These are phyloP conservation scores for Daldinia caldariorum DNA, from an alignment of 495 filamentous ascomycete genomes.

Conservation along the genomic window DNA sequence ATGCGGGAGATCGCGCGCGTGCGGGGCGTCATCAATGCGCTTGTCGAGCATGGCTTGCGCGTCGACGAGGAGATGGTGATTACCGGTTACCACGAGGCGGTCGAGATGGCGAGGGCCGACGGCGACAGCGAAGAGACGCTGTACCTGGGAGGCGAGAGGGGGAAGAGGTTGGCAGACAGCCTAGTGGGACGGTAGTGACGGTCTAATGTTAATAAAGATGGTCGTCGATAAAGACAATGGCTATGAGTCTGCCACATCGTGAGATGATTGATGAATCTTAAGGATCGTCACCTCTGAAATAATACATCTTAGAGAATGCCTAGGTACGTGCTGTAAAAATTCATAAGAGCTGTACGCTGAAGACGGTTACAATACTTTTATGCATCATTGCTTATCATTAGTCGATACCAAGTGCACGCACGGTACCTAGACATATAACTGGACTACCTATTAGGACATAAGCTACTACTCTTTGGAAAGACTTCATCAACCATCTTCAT, in stretches of 20 bases:
- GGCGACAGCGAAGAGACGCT: constrained; percentile 60
- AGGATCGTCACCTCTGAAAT: no score
- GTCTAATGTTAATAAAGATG: not conserved
- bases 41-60: constrained; percentile 80
- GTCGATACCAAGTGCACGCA: not conserved
- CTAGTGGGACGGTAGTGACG: constrained; percentile 55
- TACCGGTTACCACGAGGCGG: constrained; percentile 78
- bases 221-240: no score
- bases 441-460: not conserved
- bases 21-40: constrained; percentile 76
- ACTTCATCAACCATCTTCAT: not conserved
- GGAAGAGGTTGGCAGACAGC: constrained; percentile 70
- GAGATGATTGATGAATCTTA: no score
- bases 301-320: no score
- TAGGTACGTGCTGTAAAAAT: no score
- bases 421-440: not conserved
- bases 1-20: constrained; percentile 88
- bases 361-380: not conserved
- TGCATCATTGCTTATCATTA: not conserved
- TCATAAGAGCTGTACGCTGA: no score
- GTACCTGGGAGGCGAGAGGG: constrained; percentile 79
- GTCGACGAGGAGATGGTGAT: constrained; percentile 94
- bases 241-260: not conserved
- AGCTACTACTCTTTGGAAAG: not conserved
- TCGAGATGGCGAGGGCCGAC: constrained; percentile 73